These are phyloP conservation scores for Pseudogymnoascus sp. DNA, from an alignment of 2,329 filamentous ascomycete species.

Conservation along the genomic window DNA sequence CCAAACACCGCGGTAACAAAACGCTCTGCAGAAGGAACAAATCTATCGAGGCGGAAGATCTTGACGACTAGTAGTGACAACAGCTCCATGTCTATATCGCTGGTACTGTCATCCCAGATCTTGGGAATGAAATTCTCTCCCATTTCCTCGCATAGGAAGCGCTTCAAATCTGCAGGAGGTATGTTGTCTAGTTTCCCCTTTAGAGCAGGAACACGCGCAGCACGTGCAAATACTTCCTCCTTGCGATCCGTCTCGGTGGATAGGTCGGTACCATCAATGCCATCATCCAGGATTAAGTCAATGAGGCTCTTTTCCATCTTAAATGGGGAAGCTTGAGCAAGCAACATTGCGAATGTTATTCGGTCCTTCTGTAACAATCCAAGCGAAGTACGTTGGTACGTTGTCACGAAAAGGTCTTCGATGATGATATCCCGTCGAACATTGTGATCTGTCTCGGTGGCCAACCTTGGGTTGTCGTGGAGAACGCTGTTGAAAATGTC, in stretches of 20 bases:
- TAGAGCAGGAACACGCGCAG: conserved; percentile 62
- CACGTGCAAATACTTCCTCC: conserved; percentile 60
- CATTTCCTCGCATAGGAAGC: conserved; percentile 76
- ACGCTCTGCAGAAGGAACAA: conserved; percentile 86
- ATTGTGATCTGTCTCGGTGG: conserved; percentile 64
- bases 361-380: conserved; percentile 89
- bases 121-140: conserved; percentile 77
- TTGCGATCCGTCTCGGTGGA: conserved; percentile 58
- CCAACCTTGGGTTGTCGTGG: conserved; percentile 66
- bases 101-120: conserved; percentile 59
- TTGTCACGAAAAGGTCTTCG: conserved; percentile 80
- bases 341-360: conserved; percentile 86
- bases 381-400: conserved; percentile 88
- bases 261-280: conserved; percentile 67
- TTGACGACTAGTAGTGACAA: conserved; percentile 85
- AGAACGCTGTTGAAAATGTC: conserved; percentile 95
- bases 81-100: conserved; percentile 66
- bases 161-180: conserved; percentile 60
- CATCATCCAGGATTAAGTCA: conserved; percentile 75
- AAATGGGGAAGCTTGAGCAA: conserved; percentile 93
- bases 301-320: conserved; percentile 87
- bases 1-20: conserved; percentile 86
- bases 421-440: conserved; percentile 82
- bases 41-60: conserved; percentile 88
- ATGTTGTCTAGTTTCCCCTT: conserved; percentile 62